Base-by-base conservation (phyloP, 352 stramenopile genomes). In the Pythium angustatum region DNA sequence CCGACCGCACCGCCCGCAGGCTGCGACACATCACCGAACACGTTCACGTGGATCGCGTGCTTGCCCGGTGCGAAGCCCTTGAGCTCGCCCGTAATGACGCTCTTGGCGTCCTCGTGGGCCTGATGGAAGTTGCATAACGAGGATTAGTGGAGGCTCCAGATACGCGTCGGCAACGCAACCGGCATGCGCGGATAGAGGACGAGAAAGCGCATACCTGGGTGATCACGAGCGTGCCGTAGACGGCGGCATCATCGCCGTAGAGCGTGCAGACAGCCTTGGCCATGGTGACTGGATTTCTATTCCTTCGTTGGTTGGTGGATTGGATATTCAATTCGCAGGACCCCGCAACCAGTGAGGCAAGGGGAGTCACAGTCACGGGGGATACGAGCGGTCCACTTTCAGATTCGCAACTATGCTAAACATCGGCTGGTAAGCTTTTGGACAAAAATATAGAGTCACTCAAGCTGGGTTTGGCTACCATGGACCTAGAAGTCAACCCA, bases 21-120 rank as follows among this genome's bases (percentile, higher is more conserved):
- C 71, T 98, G 83, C 41, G 87, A 95, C 48, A 98, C 84, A 68
- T 99, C 95, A 34, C 96, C 96, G 71, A 98, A 98, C 31, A 97
- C 85, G 77, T 98, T 97, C 50, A 98, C 83, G 67, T 97, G 90
- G 62, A 99, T 75, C 31, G 94, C 96, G 78, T 99, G 96, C 77
- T 98, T 98, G 59, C 96, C 96, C 21, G 81, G 62, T 40, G 75
- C 56, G 28, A 96, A 72, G 38, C 73, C 72, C 79, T 91, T 93
- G 43, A 96, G 73, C 62, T 91, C 82, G 56, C 87, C 87, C 55
- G 85, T 85, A 65, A 96, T 93, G 62, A 93, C 72, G 68, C 73
- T 93, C 77, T 93, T 91, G 72, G 87, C 87, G 58, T 96, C 87
- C 68, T 96, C 87, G 55, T 96, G 85, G 30, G 87, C 75, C 79